Percentiles rank a stretch among this genome's conserved stretches.
phyloP scores from a whole-genome alignment of 352 stramenopile genomes.

The Phytophthora tentaculata region DNA sequence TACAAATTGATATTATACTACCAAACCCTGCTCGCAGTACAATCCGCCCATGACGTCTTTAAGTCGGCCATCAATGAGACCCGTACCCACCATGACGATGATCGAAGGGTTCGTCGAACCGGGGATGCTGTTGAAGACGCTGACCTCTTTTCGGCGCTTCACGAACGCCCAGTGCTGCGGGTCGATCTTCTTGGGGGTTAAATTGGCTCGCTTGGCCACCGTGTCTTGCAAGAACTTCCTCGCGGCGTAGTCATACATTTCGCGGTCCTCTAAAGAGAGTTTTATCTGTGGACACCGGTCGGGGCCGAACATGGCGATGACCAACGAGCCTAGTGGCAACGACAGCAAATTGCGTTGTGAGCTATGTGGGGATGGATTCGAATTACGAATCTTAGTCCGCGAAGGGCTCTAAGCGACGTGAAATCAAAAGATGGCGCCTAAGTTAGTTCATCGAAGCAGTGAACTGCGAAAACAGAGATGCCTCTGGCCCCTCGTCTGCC shows the following conservation, averaged over 20 bases:
- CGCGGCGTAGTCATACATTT: conserved; percentile 34
- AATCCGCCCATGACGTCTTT: conserved; percentile 54
- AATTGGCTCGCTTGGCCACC: conserved; percentile 34
- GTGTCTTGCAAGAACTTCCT: conserved; percentile 36
- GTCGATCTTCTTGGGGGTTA: conserved; percentile 37
- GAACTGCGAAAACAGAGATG: conserved; percentile 2
- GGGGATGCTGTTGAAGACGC: conserved; percentile 42
- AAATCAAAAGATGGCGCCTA: conserved; percentile 9
- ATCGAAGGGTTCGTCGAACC: conserved; percentile 32
- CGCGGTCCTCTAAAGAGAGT: conserved; percentile 15
- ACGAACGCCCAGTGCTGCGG: conserved; percentile 41
- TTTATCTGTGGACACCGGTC: conserved; percentile 40
- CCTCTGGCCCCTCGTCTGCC: conserved; percentile 7
- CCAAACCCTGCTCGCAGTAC: too few species aligned
- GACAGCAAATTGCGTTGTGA: conserved; percentile 24
- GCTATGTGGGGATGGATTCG: not conserved
- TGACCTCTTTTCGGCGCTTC: conserved; percentile 36
- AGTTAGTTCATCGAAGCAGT: conserved; percentile 15
- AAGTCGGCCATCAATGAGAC: conserved; percentile 32
- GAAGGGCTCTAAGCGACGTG: conserved; percentile 3
- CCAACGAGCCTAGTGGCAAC: not conserved
- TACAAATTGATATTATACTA: too few species aligned
- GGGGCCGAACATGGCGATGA: conserved; percentile 18
- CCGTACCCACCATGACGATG: conserved; percentile 41
- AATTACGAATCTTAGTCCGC: conserved; percentile 20